Conservation (phyloP, 805 yeast species). For the Torulaspora indica region DNA sequence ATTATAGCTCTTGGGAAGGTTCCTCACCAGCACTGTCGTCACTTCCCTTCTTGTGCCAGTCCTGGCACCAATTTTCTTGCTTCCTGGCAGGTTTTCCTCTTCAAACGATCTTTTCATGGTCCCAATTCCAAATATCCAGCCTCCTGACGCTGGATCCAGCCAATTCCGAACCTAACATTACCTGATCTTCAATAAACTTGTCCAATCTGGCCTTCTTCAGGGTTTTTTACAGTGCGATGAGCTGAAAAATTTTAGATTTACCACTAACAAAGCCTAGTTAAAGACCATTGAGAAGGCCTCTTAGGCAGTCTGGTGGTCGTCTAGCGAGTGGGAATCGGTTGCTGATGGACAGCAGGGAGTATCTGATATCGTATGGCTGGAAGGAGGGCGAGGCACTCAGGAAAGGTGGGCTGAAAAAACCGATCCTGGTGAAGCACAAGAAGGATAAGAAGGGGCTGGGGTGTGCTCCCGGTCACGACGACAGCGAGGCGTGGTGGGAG, state of each 20-base stretch:
- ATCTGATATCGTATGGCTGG: constrained; percentile 84
- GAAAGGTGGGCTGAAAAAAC: constrained; percentile 75
- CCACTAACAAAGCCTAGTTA: not conserved
- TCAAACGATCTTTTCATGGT: constrained; percentile 10
- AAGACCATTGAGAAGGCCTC: not conserved
- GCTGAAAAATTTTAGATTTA: constrained; percentile 9
- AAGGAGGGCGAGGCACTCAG: constrained; percentile 80
- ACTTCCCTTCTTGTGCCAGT: constrained; percentile 45
- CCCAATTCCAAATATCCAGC: not conserved
- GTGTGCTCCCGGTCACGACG: constrained; percentile 56
- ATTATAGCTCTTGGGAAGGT: constrained; percentile 41
- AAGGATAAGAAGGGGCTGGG: constrained; percentile 90
- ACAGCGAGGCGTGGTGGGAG: constrained; percentile 96
- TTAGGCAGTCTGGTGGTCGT: not conserved
- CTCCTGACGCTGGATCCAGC: not conserved
- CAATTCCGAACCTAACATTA: not conserved
- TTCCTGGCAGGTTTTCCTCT: constrained; percentile 8
- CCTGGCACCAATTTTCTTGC: constrained; percentile 7
- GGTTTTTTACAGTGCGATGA: constrained; percentile 7
- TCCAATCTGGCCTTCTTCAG: not conserved
- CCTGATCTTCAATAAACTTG: not conserved
- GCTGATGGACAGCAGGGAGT: constrained; percentile 70
- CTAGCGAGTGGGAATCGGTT: not conserved
- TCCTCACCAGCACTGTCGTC: constrained; percentile 49
- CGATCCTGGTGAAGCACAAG: constrained; percentile 85